Evolutionary conservation across 2,329 filamentous ascomycete genomes (phyloP).

Genomic region (Pseudopyrenochaeta lycopersici): DNA sequence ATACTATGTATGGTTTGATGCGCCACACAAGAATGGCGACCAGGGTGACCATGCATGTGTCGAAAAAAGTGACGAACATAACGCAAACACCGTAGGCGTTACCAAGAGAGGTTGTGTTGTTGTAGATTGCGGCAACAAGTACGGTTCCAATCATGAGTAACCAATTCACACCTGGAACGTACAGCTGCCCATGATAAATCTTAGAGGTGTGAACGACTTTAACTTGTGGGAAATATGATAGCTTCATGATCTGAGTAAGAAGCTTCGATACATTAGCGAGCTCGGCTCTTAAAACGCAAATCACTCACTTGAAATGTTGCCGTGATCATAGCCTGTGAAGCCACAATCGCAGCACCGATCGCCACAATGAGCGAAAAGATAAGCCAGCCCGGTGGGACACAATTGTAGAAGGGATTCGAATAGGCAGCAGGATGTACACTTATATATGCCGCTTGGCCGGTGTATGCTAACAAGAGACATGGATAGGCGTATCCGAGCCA

Average conservation of each 20-base stretch:
- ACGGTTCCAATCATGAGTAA: constrained; percentile 78
- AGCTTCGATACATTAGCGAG: constrained; percentile 51
- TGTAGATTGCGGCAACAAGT: constrained; percentile 77
- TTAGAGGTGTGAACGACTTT: constrained; percentile 76
- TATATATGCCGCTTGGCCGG: constrained; percentile 79
- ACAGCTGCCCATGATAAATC: constrained; percentile 77
- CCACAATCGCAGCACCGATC: constrained; percentile 75
- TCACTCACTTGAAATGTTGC: constrained; percentile 71
- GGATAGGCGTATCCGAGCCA: constrained; percentile 76
- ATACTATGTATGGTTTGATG: constrained; percentile 66
- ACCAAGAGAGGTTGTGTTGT: constrained; percentile 69
- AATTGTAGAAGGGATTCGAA: constrained; percentile 78
- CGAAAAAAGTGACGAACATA: constrained; percentile 81
- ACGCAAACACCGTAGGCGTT: constrained; percentile 83
- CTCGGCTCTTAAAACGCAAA: neutral
- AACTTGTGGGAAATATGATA: constrained; percentile 79
- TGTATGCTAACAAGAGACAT: constrained; percentile 72
- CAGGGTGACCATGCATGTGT: constrained; percentile 76
- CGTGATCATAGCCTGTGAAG: constrained; percentile 81
- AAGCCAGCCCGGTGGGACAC: constrained; percentile 72
- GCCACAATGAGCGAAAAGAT: constrained; percentile 75
- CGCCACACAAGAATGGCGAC: constrained; percentile 78
- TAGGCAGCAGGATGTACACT: constrained; percentile 67
- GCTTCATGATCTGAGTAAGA: constrained; percentile 76
- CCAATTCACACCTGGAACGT: constrained; percentile 80